phyloP scores from a whole-genome alignment of 2,329 filamentous ascomycete genomes.

The Colletotrichum gigasporum region DNA sequence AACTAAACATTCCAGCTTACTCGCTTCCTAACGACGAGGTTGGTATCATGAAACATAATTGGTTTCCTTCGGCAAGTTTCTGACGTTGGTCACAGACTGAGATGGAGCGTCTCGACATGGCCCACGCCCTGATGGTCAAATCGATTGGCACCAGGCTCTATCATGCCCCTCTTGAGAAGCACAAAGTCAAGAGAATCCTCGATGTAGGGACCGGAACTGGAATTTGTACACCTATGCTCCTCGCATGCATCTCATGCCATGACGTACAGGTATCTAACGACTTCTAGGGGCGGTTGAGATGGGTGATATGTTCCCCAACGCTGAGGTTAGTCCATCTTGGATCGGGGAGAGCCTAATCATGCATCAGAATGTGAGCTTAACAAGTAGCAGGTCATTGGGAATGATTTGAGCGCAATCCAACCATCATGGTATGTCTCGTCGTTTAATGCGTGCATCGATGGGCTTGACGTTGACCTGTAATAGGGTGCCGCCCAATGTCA shows the following conservation, averaged over 20 bases:
- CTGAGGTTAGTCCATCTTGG: background rate
- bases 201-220: slow-evolving; percentile 70
- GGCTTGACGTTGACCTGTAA: no score
- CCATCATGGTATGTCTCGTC: slow-evolving; percentile 10
- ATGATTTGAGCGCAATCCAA: slow-evolving; percentile 16
- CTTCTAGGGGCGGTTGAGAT: background rate
- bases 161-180: background rate
- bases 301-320: background rate
- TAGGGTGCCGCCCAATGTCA: slow-evolving; percentile 68
- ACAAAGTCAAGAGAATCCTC: slow-evolving; percentile 49
- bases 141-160: background rate
- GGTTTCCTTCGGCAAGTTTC: no score
- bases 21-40: slow-evolving; percentile 48
- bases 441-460: no score
- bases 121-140: background rate
- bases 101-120: slow-evolving; percentile 10
- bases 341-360: no score
- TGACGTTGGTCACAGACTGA: background rate
- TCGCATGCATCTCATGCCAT: background rate
- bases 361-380: background rate
- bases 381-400: slow-evolving; percentile 8
- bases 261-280: background rate
- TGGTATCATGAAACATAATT: accelerated
- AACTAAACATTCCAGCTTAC: no score
- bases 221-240: slow-evolving; percentile 60